Base-by-base conservation (phyloP, 75 land plant genomes). In the Gnetum montanum region DNA sequence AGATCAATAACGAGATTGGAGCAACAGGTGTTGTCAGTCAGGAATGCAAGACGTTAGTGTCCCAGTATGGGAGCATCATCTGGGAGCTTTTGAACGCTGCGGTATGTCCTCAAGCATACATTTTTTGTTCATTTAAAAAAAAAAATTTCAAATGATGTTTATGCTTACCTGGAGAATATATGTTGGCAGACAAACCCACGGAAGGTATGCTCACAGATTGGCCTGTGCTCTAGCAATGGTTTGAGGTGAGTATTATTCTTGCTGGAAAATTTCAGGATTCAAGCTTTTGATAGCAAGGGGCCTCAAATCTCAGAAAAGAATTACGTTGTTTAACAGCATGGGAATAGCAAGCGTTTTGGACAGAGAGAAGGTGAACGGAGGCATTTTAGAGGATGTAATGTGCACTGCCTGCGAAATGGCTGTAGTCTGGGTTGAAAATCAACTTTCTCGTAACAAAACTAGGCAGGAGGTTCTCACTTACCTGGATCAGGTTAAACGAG, bases 341-440 rank as follows among this genome's bases (percentile, higher is more conserved):
- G 70, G 60, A 3, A 80, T 83, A 51, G 69, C 70, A 13, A 66
- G 62, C 59, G 83, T 79, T 15, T 69, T 73, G 23, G 91, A 76
- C 25, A 76, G 65, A 52, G 4, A 15, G 16, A 0, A 15, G 13
- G 43, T 15, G 46, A 43, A 52, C 43, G 12, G 59, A 61, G 33
- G 46, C 31, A 16, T 34, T 31, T 11, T 24, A 61, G 8, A 49
- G 43, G 54, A 50, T 58, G 65, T 46, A 33, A 11, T 64, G 40
- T 88, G 94, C 57, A 66, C 69, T 25, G 73, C 79, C 33, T 88
- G 94, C 68, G 69, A 88, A 66, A 78, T 85, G 83, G 81, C 83
- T 24, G 94, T 86, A 25, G 70, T 86, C 2, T 88, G 94, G 94
- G 70, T 75, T 13, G 75, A 79, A 48, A 85, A 73, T 62, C 77